Evolutionary conservation across 2,329 filamentous ascomycete genomes (phyloP).

Genomic region (Cladophialophora psammophila): DNA sequence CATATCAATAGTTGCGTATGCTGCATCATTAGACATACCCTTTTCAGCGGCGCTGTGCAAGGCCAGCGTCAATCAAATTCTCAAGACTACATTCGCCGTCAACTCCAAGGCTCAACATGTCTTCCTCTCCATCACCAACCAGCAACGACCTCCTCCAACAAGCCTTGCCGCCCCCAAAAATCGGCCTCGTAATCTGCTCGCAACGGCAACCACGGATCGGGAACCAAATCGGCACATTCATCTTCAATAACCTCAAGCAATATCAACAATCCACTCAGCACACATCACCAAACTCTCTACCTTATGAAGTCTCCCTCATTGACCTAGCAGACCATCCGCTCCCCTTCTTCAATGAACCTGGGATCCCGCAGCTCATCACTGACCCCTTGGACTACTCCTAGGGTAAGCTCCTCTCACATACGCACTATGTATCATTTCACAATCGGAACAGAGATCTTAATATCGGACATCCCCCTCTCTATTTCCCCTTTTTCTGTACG

Average conservation of each 20-base stretch:
- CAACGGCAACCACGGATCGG: constrained; percentile 48
- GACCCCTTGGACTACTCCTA: constrained; percentile 46
- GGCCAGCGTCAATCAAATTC: neutral
- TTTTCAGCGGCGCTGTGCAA: neutral
- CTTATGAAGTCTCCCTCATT: constrained; percentile 42
- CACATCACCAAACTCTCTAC: constrained; percentile 2
- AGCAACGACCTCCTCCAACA: constrained; percentile 14
- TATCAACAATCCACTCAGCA: constrained; percentile 15
- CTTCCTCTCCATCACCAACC: neutral
- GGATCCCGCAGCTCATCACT: constrained; percentile 48
- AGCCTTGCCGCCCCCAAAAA: constrained; percentile 22
- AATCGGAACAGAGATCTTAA: neutral
- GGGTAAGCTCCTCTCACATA: constrained; percentile 2
- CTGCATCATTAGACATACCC: no score
- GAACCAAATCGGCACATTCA: constrained; percentile 46
- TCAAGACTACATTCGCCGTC: neutral
- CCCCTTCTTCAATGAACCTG: constrained; percentile 50
- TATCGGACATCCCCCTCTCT: no score
- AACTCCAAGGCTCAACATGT: neutral
- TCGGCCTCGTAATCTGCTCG: constrained; percentile 49
- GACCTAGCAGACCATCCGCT: constrained; percentile 46
- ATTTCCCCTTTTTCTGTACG: no score
- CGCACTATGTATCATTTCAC: neutral
- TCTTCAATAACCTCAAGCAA: constrained; percentile 41
- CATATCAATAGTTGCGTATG: no score